Conservation (phyloP, 345 rosid species). For the Kandelia obovata region DNA sequence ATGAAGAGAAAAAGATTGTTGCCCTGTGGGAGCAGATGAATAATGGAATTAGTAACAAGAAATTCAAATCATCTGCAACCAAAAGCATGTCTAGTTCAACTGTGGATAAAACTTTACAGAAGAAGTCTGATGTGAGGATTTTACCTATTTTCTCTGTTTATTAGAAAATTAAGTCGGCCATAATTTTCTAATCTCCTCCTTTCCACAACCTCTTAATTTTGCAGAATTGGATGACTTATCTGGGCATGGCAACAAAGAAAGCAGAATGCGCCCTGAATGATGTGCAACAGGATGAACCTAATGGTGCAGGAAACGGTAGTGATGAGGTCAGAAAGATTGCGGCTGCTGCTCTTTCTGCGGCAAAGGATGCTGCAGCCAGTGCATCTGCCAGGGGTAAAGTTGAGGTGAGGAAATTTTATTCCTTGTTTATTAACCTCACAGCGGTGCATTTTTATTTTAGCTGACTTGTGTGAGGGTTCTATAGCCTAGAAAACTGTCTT, state of each 20-base stretch:
- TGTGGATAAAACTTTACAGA: conserved; percentile 21
- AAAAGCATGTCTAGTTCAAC: conserved; percentile 19
- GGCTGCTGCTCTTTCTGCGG: conserved; percentile 89
- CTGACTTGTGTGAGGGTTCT: not conserved
- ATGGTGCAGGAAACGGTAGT: conserved; percentile 27
- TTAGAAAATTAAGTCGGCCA: not conserved
- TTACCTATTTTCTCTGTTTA: conserved; percentile 1
- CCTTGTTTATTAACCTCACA: not conserved
- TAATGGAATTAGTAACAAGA: conserved; percentile 22
- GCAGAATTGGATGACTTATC: conserved; percentile 49
- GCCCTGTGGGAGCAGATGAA: conserved; percentile 20
- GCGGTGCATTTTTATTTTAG: not conserved
- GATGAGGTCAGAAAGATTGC: conserved; percentile 72
- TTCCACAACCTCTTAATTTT: conserved; percentile 5
- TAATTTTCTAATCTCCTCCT: not conserved
- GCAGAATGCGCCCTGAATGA: conserved; percentile 14
- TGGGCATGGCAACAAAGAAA: conserved; percentile 39
- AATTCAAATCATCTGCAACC: conserved; percentile 22
- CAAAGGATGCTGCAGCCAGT: conserved; percentile 65
- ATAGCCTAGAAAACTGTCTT: not conserved
- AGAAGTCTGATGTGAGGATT: conserved; percentile 33
- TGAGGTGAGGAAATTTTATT: conserved; percentile 47
- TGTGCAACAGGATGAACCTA: conserved; percentile 12
- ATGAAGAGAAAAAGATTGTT: conserved; percentile 9
- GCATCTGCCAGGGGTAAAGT: conserved; percentile 63